Percentiles rank a stretch among this genome's conserved stretches.
Evolutionary conservation across 1,284 basidiomycete species (phyloP).

Genomic region (Xerocomus subilludens): DNA sequence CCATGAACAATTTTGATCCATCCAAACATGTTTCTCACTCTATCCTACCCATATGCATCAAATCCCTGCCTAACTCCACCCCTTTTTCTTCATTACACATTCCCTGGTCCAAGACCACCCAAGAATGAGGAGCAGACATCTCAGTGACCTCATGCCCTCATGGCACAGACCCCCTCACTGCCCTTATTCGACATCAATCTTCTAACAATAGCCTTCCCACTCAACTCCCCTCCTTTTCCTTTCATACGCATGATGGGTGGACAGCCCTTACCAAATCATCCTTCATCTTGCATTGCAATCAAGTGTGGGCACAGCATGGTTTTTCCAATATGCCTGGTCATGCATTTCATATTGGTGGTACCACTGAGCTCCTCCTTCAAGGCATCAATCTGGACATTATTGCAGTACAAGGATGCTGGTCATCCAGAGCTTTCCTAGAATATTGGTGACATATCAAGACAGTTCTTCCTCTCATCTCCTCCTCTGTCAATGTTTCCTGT

Average conservation of each 20-base stretch:
- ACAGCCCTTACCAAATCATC: neutral
- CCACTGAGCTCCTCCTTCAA: slow-evolving; percentile 16
- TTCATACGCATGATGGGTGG: neutral
- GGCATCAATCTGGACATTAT: slow-evolving; percentile 18
- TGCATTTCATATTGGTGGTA: slow-evolving; percentile 20
- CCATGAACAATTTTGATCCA: too few species aligned
- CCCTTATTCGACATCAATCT: slow-evolving; percentile 20
- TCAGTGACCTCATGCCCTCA: slow-evolving; percentile 26
- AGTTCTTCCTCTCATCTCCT: neutral
- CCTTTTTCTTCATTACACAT: too few species aligned
- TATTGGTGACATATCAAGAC: slow-evolving; percentile 12
- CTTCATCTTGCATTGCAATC: slow-evolving; percentile 24
- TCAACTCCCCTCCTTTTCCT: slow-evolving; percentile 3
- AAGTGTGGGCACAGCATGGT: slow-evolving; percentile 16
- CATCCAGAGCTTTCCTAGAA: slow-evolving; percentile 19
- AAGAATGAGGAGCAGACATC: slow-evolving; percentile 29
- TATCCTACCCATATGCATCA: too few species aligned
- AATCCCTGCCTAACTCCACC: too few species aligned
- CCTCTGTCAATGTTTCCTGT: neutral
- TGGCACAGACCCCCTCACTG: slow-evolving; percentile 16
- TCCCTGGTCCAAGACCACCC: too few species aligned
- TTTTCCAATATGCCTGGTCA: slow-evolving; percentile 14
- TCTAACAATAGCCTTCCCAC: slow-evolving; percentile 25
- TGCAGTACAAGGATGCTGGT: neutral
- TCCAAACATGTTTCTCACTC: too few species aligned